A percentile compares a stretch with the other conserved stretches of the same genome.
Conservation (phyloP, 805 yeast genomes). For the Lipomyces starkeyi region DNA sequence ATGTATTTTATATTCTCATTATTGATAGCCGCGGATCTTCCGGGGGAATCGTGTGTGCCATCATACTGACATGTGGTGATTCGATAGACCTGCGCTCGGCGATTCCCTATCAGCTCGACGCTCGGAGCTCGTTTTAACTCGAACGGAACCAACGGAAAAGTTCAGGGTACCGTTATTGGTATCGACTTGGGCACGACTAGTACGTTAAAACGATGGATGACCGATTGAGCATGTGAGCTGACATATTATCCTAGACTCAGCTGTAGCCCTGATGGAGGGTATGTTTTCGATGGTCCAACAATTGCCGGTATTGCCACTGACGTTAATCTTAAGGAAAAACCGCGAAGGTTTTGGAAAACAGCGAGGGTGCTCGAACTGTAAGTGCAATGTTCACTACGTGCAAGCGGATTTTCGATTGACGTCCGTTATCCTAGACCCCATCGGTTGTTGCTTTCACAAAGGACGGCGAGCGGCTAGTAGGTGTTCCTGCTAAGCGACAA, state of each 20-base stretch:
- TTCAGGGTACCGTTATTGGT: constrained; percentile 73
- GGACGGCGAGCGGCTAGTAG: constrained; percentile 89
- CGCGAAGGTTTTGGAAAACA: constrained; percentile 79
- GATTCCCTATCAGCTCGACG: constrained; percentile 19
- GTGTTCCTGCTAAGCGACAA: constrained; percentile 95
- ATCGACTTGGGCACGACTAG: constrained; percentile 86
- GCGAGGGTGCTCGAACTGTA: constrained; percentile 71
- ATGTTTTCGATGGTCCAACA: neutral
- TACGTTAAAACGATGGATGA: constrained; percentile 16
- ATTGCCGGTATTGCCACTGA: neutral
- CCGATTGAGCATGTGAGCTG: neutral
- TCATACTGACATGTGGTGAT: neutral
- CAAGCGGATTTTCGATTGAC: neutral
- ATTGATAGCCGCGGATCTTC: neutral
- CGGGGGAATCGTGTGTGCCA: neutral
- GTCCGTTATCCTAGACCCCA: constrained; percentile 59
- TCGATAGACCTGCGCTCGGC: constrained; percentile 11
- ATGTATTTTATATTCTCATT: constrained; percentile 24
- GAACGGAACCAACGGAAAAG: constrained; percentile 49
- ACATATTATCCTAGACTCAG: constrained; percentile 58
- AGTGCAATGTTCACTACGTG: neutral
- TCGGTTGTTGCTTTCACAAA: constrained; percentile 94
- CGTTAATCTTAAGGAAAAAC: constrained; percentile 54
- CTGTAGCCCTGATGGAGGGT: constrained; percentile 78
- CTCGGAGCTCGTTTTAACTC: constrained; percentile 54